These are phyloP conservation scores for Volvariella surrecta DNA, from an alignment of 1,284 basidiomycete genomes.

Conservation along the genomic window DNA sequence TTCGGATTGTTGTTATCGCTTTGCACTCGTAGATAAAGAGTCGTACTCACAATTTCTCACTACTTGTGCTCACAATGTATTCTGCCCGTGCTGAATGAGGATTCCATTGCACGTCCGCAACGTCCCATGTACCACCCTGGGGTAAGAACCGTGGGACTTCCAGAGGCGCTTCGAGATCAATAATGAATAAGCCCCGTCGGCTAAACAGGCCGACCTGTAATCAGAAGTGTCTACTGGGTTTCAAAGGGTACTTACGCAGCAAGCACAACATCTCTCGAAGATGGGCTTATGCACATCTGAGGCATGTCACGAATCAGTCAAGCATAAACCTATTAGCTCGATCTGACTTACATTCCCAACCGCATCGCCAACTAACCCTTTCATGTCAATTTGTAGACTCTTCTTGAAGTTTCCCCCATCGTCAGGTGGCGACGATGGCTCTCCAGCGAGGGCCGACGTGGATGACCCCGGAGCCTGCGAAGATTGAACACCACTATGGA, in stretches of 20 bases:
- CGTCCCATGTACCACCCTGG: slow-evolving; percentile 95
- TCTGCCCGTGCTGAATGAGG: slow-evolving; percentile 81
- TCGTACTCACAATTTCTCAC: slow-evolving; percentile 73
- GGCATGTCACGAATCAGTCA: background rate
- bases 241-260: slow-evolving; percentile 49
- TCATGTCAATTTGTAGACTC: slow-evolving; percentile 68
- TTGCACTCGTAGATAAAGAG: slow-evolving; percentile 2
- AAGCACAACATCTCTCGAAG: slow-evolving; percentile 71
- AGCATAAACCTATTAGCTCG: slow-evolving; percentile 3
- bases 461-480: background rate
- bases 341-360: slow-evolving; percentile 63
- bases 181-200: slow-evolving; percentile 91
- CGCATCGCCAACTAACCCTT: slow-evolving; percentile 68
- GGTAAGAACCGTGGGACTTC: slow-evolving; percentile 89
- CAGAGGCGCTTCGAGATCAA: slow-evolving; percentile 85
- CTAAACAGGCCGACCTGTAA: slow-evolving; percentile 27
- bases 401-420: slow-evolving; percentile 47
- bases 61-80: slow-evolving; percentile 92
- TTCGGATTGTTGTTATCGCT: slow-evolving; percentile 14
- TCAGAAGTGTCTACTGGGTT: slow-evolving; percentile 3
- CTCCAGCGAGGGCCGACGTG: background rate
- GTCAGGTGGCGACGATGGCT: slow-evolving; percentile 33
- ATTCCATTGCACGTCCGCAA: slow-evolving; percentile 96
- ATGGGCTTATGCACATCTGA: slow-evolving; percentile 78
- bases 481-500: too few species aligned